Evolutionary conservation across 2,329 filamentous ascomycete species (phyloP), one percentile per base, ranked within the genome.

Genomic region (Diaporthe ampelina): DNA sequence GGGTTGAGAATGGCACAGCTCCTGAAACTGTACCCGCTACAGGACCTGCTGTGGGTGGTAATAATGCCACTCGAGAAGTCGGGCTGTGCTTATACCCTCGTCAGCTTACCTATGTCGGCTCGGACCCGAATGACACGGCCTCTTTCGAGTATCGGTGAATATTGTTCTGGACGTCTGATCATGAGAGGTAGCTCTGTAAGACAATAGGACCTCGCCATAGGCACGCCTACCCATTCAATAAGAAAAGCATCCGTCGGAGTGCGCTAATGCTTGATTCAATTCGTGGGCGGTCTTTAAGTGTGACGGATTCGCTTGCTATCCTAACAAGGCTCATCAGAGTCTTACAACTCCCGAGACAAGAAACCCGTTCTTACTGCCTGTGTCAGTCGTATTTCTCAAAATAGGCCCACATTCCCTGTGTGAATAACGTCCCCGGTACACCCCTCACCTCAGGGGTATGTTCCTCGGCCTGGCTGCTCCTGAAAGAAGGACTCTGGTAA

Each of bases 1-100:
- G 77, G 78, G 78, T 79, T 24, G 78, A 79, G 71, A 73, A 77
- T 8, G 75, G 74, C 17, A 73, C 57, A 3, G 76, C 73, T 17
- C 75, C 76, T 6, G 75, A 76, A 3, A 54, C 72, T 29, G 57
- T 71, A 40, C 56, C 56, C 11, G 72, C 67, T 13, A 79, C 78
- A 35, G 70, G 70, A 17, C 70, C 70, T 15, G 70, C 70, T 21
- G 58, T 65, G 3, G 50, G 70, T 24, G 45, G 15, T 24, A 32
- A 37, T 0, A 72, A 70, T 4, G 37, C 17, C 24, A 67, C 70
- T 17, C 58, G 72, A 17, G 52, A 52, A 50, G 32, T 72, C 21
- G 70, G 24, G 0, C 40, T 72, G 6, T 72, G 70, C 15, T 37
- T 63, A 32, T 65, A 72, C 29, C 70, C 70, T n/a, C 37, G 29